Evolutionary conservation across 352 stramenopile genomes (phyloP).

Genomic region (Globisporangium cylindrosporum): DNA sequence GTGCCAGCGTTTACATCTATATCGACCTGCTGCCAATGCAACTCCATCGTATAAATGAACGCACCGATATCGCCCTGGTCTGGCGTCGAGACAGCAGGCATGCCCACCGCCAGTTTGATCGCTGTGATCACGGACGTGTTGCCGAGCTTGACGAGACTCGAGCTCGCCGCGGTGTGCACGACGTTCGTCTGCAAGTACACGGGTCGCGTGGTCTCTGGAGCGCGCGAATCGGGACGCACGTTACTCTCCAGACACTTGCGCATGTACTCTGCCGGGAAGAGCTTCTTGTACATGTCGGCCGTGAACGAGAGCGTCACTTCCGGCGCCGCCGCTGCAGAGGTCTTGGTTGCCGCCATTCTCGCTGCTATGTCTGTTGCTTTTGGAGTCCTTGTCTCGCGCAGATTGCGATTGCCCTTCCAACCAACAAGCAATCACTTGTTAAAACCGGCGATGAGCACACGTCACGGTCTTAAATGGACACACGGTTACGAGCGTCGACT

Average conservation of each 20-base stretch:
- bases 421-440: background rate
- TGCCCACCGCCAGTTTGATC: conserved; percentile 73
- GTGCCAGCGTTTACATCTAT: background rate
- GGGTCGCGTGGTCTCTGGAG: conserved; percentile 36
- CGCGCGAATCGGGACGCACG: conserved; percentile 60
- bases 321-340: background rate
- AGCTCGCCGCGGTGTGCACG: conserved; percentile 61
- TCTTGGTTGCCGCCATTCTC: conserved; percentile 3
- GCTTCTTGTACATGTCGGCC: conserved; percentile 67
- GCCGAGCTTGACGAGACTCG: conserved; percentile 71
- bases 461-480: no score
- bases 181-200: conserved; percentile 69
- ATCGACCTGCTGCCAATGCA: background rate
- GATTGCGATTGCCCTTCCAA: background rate
- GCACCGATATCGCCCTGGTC: conserved; percentile 76
- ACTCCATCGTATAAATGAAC: background rate
- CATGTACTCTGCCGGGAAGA: conserved; percentile 76
- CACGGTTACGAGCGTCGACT: no score
- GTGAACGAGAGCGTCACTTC: conserved; percentile 46
- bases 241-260: conserved; percentile 53
- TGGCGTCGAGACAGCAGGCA: conserved; percentile 57
- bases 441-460: no score
- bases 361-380: background rate
- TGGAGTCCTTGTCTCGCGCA: background rate
- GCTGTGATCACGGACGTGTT: conserved; percentile 70